Percentiles rank a stretch among this genome's conserved stretches.
Conservation (phyloP, 192 early-diverging fungal genomes). For the Lobulomyces angularis region DNA sequence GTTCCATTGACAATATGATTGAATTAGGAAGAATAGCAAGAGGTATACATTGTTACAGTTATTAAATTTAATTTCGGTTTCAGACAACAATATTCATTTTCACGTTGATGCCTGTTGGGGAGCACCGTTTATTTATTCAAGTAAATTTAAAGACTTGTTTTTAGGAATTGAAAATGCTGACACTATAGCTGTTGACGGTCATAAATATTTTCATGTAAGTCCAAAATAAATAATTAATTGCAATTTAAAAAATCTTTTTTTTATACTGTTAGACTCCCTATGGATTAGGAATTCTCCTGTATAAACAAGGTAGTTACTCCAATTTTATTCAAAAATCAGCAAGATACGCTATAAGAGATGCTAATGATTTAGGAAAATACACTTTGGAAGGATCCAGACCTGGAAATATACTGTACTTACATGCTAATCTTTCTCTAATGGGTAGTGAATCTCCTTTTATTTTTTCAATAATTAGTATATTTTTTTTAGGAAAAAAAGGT, state of each 20-base stretch:
- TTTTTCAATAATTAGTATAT: no score
- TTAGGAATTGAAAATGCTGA: constrained; percentile 32
- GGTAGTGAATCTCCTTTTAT: no score
- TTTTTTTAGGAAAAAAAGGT: no score
- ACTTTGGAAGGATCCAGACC: constrained; percentile 43
- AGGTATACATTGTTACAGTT: no score
- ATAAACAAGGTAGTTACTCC: constrained; percentile 18
- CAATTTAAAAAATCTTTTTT: no score
- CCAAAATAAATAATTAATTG: no score
- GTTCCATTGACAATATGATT: neutral
- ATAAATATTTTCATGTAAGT: constrained; percentile 49
- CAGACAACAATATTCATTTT: constrained; percentile 26
- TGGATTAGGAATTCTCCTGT: constrained; percentile 39
- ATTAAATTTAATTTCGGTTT: no score
- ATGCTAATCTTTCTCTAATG: constrained; percentile 31
- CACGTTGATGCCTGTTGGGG: constrained; percentile 52
- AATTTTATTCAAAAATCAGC: constrained; percentile 37
- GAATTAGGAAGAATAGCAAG: neutral
- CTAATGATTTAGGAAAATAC: constrained; percentile 36
- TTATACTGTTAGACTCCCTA: constrained; percentile 50
- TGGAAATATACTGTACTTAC: constrained; percentile 35
- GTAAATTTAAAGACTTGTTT: constrained; percentile 30
- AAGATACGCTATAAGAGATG: constrained; percentile 41
- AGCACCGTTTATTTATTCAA: constrained; percentile 39
- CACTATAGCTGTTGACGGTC: constrained; percentile 45